Base-by-base conservation (phyloP, 2,329 filamentous ascomycete genomes). In the Talaromyces sp. region DNA sequence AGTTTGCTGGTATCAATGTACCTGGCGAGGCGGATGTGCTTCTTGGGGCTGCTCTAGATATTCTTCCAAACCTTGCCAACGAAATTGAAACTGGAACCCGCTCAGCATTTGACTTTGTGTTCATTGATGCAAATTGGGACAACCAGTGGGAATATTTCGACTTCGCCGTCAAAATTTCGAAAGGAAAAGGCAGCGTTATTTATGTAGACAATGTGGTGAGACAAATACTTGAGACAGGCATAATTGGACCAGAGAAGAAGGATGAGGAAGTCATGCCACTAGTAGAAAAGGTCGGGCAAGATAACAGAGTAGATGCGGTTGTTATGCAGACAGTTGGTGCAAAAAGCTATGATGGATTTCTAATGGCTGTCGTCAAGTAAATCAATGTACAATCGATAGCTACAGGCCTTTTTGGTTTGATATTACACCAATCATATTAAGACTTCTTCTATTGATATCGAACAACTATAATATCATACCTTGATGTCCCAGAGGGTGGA, bases 61-160 rank as follows among this genome's bases (percentile, higher is more conserved):
- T 79, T 8, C 66, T 82, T 14, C 71, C 76, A 0, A 67, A 70
- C 56, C 67, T 85, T 16, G 70, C 65, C 0, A 69, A 73, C 7
- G 77, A 83, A 62, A 76, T 81, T 12, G 63, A 72, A 52, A 53
- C 59, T 1, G 77, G 77, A 2, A 73, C 72, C 63, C 65, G 78
- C 1, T 71, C 71, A 10, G 71, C 72, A 52, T 83, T 82, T 62
- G 81, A 81, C 60, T 74, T 85, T 63, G 76, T 81, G 1, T 85
- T 85, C 62, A 80, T 85, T 40, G 82, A 85, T 67, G 83, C 82
- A 6, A 79, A 81, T 54, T 82, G 81, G 71, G 72, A 73, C 51
- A 79, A 81, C 64, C 81, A 83, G 60, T 79, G 75, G 72, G 74
- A 75, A 31, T 83, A 83, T 63, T 82, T 84, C 51, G 74, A 83